phyloP scores from a whole-genome alignment of 345 rosid species.

The Durio zibethinus region DNA sequence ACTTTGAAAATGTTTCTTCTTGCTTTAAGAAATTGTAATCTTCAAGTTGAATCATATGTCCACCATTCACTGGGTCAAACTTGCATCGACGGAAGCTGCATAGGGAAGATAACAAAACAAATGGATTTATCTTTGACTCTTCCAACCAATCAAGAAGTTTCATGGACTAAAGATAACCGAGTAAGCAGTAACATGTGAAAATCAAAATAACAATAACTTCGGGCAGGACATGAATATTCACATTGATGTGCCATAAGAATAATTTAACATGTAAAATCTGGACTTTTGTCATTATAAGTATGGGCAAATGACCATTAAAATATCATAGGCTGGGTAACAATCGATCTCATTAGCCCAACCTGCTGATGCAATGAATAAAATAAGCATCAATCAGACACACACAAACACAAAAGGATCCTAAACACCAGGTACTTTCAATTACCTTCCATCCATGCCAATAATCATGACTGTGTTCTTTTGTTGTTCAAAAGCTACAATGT shows the following conservation, averaged over 20 bases:
- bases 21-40: not conserved
- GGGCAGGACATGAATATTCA: no score
- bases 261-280: not conserved
- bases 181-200: not conserved
- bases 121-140: not conserved
- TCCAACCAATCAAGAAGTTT: not conserved
- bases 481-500: slow-evolving; percentile 86
- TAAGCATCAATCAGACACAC: not conserved
- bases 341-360: not conserved
- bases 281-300: not conserved
- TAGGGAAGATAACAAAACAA: not conserved
- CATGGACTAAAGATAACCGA: not conserved
- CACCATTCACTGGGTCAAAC: slow-evolving; percentile 7
- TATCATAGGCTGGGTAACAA: not conserved
- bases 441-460: slow-evolving; percentile 98
- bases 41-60: slow-evolving; percentile 15
- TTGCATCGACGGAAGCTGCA: slow-evolving; percentile 12
- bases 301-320: not conserved
- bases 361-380: not conserved
- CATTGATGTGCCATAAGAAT: not conserved
- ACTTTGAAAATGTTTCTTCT: not conserved
- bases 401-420: not conserved
- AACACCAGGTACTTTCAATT: slow-evolving; percentile 3
- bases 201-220: not conserved
- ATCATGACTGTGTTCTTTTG: slow-evolving; percentile 81